A percentile compares a stretch with the other conserved stretches of the same genome.
Evolutionary conservation across 257 asterid species (phyloP).

Genomic region (Cinchona pubescens): DNA sequence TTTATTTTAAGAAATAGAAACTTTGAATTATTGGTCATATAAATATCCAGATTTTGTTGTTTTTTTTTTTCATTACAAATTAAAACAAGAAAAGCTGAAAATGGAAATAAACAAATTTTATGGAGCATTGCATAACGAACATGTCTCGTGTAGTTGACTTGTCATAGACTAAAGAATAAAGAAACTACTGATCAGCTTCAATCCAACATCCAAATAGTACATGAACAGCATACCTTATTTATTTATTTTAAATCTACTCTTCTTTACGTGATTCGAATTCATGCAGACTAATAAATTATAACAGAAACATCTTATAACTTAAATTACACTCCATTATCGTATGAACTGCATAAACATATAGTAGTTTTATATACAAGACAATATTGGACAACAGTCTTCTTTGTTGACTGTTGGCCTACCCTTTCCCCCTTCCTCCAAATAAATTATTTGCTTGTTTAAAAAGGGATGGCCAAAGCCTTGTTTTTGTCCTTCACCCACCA

Average conservation of each 20-base stretch:
- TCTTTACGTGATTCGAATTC: too few species aligned
- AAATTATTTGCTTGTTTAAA: conserved; percentile 2
- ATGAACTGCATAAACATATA: too few species aligned
- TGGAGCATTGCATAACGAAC: not conserved
- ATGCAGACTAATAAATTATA: too few species aligned
- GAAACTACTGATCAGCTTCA: not conserved
- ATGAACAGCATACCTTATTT: too few species aligned
- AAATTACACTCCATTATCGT: too few species aligned
- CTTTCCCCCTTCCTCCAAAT: not conserved
- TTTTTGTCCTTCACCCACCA: conserved; percentile 10
- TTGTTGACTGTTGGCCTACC: conserved; percentile 19
- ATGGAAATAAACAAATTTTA: too few species aligned
- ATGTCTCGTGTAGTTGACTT: not conserved
- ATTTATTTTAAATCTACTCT: too few species aligned
- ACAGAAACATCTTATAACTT: too few species aligned
- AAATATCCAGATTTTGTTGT: not conserved
- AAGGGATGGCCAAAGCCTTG: not conserved
- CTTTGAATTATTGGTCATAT: not conserved
- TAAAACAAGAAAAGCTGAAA: too few species aligned
- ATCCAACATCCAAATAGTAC: not conserved
- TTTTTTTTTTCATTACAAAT: not conserved
- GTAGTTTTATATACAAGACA: not conserved
- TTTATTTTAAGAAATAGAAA: too few species aligned
- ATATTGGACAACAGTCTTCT: not conserved
- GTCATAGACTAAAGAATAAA: not conserved